Base-by-base conservation (phyloP, 306 rosid genomes). In the Glycine tomentella region DNA sequence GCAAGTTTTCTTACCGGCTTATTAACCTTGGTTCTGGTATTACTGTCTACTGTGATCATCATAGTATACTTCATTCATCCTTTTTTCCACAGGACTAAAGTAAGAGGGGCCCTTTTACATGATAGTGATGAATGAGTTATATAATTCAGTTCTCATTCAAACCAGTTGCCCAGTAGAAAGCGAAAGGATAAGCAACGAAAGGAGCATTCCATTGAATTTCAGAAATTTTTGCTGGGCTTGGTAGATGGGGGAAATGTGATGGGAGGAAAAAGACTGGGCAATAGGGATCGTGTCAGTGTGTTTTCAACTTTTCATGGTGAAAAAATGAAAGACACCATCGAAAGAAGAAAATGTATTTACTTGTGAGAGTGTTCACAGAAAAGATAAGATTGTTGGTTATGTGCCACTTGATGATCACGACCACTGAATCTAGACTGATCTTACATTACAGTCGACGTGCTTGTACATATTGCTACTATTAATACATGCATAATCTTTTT, bases 31-130 rank as follows among this genome's bases (percentile, higher is more conserved):
- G 1, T 20, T 20, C 20, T 20, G 1, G 20, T 20, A 20, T 20
- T 20, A 20, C 20, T 20, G 20, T 20, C 20, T 20, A 20, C 20
- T 20, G 20, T 20, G 0, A 20, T 20, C 20, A 20, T 20, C 20
- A 20, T 20, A 20, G 20, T 20, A 20, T 20, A 20, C 20, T 20
- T 20, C 20, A 20, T 1, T 20, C 20, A 20, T 1, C 20, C 20
- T 20, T 20, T 20, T 20, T 20, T 20, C 20, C 20, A 20, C 1
- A 20, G 20, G 20, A 20, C 20, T 1, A 20, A 20, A 20, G 20
- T 20, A 20, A 20, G 20, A 20, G 98, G 97, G 16, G 97, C 86
- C n/a, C 77, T 90, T 76, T 84, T 93, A 86, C 91, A 80, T 74
- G 89, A 89, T 84, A 82, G 86, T 2, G 97, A 74, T 61, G 5